Evolutionary conservation across 352 stramenopile species (phyloP), one percentile per base, ranked within the genome.

Genomic region (Nothophytophthora sp.): DNA sequence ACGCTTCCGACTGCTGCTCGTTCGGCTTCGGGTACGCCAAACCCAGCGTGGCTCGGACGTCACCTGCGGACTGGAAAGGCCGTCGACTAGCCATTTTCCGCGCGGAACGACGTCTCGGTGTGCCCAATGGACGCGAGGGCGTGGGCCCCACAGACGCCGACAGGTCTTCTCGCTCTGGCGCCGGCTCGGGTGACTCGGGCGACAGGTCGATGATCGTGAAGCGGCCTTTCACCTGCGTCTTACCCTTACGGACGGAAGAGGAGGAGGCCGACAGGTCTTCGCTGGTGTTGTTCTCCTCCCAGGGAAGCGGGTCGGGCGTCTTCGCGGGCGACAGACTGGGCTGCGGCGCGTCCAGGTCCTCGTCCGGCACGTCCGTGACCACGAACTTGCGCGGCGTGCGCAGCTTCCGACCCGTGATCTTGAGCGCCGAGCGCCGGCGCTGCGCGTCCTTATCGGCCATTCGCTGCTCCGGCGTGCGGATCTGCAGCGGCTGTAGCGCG

Each of bases 151-250:
- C 54, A 0, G 63, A 73, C 4, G 20, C 27, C 35, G 63, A 66
- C 30, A 73, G 30, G 43, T 70, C 52, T 47, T 60, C 56, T 5
- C 43, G 56, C 32, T 53, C 54, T 1, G 65, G 43, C 20, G 60
- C 60, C 25, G 53, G 30, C 36, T 69, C 50, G 4, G 73, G 63
- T 4, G 76, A 86, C 39, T 88, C 79, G 0, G 81, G 76, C 8
- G 81, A 90, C 56, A 89, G 36, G 48, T 92, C 81, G 13, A 84
- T 92, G 66, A 92, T 92, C 16, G 79, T 92, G 38, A 92, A 92
- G n/a, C 81, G 67, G 15, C 81, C 81, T 59, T 70, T 77, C 13
- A 90, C 63, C 47, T 88, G 76, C 39, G 77, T 92, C 57, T 88
- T 90, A 19, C 69, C 67, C 49, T 77, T 70, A 32, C 72, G 71